These are phyloP conservation scores for Cyclotella sp. DNA, from an alignment of 108 stramenopile genomes.

Conservation along the genomic window DNA sequence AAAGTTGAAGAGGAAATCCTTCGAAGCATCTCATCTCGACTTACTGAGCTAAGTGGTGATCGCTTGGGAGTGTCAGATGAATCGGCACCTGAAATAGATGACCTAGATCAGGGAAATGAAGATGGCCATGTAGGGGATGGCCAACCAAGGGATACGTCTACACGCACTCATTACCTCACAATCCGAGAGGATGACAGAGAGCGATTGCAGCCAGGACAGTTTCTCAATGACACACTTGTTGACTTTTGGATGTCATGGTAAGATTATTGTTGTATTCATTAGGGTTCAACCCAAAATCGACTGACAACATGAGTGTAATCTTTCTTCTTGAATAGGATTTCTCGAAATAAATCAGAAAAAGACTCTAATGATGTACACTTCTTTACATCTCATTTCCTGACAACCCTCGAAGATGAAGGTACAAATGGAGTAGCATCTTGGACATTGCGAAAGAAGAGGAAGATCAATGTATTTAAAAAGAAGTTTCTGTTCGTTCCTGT, in stretches of 20 bases:
- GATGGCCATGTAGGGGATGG: slow-evolving; percentile 10
- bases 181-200: slow-evolving; percentile 71
- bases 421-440: slow-evolving; percentile 73
- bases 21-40: slow-evolving; percentile 46
- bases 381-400: slow-evolving; percentile 90
- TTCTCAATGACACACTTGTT: slow-evolving; percentile 88
- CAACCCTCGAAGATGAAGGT: slow-evolving; percentile 73
- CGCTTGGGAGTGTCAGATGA: slow-evolving; percentile 12
- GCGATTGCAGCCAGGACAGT: slow-evolving; percentile 66
- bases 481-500: slow-evolving; percentile 93
- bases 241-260: slow-evolving; percentile 93
- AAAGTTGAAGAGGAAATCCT: slow-evolving; percentile 51
- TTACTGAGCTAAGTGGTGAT: slow-evolving; percentile 37
- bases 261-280: slow-evolving; percentile 22
- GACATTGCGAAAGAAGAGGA: slow-evolving; percentile 80
- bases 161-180: slow-evolving; percentile 63
- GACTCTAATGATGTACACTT: slow-evolving; percentile 59
- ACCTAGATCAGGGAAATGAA: not conserved
- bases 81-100: slow-evolving; percentile 1
- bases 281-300: not conserved
- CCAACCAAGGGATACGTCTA: slow-evolving; percentile 18
- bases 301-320: not conserved
- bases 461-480: slow-evolving; percentile 90
- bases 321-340: slow-evolving; percentile 38
- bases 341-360: slow-evolving; percentile 16